Base-by-base conservation (phyloP, 2,329 filamentous ascomycete species). In the Shiraia sp. region DNA sequence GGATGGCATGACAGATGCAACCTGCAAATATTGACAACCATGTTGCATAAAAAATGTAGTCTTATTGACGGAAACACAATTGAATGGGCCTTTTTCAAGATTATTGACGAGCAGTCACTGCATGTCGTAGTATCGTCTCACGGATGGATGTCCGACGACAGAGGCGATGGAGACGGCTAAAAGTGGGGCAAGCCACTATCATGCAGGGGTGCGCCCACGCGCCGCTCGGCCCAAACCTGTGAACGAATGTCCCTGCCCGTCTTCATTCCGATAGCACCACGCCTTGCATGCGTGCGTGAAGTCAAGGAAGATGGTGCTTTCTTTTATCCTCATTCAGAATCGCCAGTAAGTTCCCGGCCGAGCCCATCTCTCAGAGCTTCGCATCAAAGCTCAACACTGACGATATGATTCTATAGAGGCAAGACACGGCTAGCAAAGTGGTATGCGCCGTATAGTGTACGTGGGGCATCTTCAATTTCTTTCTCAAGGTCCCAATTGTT, bases 371-470 rank as follows among this genome's bases (percentile, higher is more conserved):
- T 22, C 14, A 22, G 19, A 25, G 13, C 24, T 36, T 24, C 41
- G 28, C 29, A 29, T 30, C 6, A 8, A 26, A 15, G 16, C 25
- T 7, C 36, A 23, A 33, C 9, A 32, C 50, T 57, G 38, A 57
- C 36, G 17, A 6, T 19, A 22, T 24, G 32, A 22, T 29, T 23
- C 27, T 14, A 30, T 57, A 96, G 92, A 81, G 93, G 93, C 75
- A 99, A 99, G 78, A 99, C 93, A 60, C 88, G 93, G 61, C 81
- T 99, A 53, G 93, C 93, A 54, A 99, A 99, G 77, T 99, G 92
- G 92, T 99, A 99, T 78, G 89, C 88, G 57, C 92, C 93, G 49
- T 99, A 96, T 78, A 95, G 85, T 74, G 80, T 82, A 71, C 69
- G 78, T 69, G 32, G 23, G 24, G 26, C 19, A 5, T 8, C 19